A percentile compares a stretch with the other conserved stretches of the same genome.
These are phyloP conservation scores for Phytophthora meadii DNA, from an alignment of 352 stramenopile genomes.

Conservation along the genomic window DNA sequence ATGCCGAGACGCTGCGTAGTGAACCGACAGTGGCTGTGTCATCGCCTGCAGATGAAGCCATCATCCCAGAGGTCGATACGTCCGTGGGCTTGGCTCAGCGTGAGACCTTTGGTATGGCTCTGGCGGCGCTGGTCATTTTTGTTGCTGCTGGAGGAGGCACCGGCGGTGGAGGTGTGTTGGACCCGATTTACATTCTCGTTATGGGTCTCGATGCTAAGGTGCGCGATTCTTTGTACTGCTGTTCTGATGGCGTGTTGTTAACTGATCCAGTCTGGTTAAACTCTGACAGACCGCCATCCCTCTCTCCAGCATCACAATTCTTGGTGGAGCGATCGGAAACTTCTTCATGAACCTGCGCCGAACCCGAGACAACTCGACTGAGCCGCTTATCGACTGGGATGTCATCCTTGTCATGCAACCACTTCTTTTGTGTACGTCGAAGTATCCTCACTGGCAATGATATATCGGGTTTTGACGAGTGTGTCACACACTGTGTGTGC, in stretches of 20 bases:
- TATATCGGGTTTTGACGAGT: slow-evolving; percentile 9
- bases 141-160: slow-evolving; percentile 90
- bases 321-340: slow-evolving; percentile 94
- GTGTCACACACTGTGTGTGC: no score
- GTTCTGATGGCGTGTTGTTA: background rate
- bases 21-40: background rate
- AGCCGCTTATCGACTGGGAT: slow-evolving; percentile 97
- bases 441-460: background rate
- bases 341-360: slow-evolving; percentile 92
- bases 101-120: slow-evolving; percentile 58
- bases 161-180: slow-evolving; percentile 93
- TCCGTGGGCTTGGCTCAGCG: slow-evolving; percentile 36
- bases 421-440: slow-evolving; percentile 71
- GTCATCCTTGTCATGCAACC: slow-evolving; percentile 97
- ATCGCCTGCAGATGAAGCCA: slow-evolving; percentile 11
- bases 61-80: slow-evolving; percentile 20
- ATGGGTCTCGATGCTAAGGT: slow-evolving; percentile 91
- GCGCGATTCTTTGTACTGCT: background rate
- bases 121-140: slow-evolving; percentile 78
- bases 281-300: slow-evolving; percentile 88
- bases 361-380: slow-evolving; percentile 86
- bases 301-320: slow-evolving; percentile 96
- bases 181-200: slow-evolving; percentile 97
- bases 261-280: slow-evolving; percentile 1
- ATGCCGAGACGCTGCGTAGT: slow-evolving; percentile 23